Evolutionary conservation across 202 grass and related monocot genomes (phyloP).

Genomic region (Bolboschoenoplectus hybrid): DNA sequence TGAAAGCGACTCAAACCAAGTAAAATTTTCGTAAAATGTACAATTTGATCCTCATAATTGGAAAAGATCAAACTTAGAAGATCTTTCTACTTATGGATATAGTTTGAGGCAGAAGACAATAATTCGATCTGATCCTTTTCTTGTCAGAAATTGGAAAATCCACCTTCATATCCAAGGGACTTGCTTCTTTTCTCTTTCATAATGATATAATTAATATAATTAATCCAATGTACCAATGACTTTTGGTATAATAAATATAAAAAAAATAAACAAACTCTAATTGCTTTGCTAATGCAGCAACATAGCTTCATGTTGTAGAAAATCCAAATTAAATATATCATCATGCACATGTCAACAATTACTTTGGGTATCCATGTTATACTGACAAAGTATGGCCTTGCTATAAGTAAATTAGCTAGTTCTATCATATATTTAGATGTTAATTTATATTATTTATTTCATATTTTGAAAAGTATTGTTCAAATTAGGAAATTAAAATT

Average conservation of each 20-base stretch:
- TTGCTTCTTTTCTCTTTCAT: neutral
- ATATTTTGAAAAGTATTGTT: too few relatives aligned
- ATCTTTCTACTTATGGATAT: neutral
- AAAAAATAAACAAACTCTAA: neutral
- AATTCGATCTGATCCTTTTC: neutral
- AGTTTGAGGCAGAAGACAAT: neutral
- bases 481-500: neutral
- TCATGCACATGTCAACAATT: neutral
- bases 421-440: neutral
- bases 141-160: neutral
- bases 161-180: neutral
- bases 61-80: conserved; percentile 5
- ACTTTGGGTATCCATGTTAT: neutral
- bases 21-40: neutral
- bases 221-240: too few relatives aligned
- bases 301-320: neutral
- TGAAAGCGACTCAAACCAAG: neutral
- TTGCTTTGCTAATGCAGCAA: neutral
- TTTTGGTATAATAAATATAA: too few relatives aligned
- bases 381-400: neutral
- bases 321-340: neutral
- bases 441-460: too few relatives aligned
- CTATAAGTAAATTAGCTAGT: neutral
- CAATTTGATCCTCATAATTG: neutral
- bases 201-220: neutral